Evolutionary conservation across 2,329 filamentous ascomycete genomes (phyloP), one percentile per base, ranked within the genome.

Genomic region (Aspergillus amoenus): DNA sequence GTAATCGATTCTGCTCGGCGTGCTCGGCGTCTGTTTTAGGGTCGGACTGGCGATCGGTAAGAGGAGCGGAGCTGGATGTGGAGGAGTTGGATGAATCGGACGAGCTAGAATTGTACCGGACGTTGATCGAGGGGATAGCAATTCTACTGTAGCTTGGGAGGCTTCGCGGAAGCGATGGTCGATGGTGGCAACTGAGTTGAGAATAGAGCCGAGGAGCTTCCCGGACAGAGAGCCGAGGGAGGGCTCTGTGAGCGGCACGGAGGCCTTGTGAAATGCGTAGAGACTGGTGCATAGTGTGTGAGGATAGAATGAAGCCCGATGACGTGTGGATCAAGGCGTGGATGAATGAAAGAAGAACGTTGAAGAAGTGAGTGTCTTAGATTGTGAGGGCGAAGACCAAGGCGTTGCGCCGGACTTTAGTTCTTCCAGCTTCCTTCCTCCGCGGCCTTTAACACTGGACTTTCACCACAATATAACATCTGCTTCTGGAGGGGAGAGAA

Each of bases 71-170:
- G 56, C 61, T 64, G 51, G 27, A 30, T 30, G 27, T 30, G 27
- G 27, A 30, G 9, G 27, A 30, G 27, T 30, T 9, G 3, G 55
- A 21, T 11, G 46, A 12, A 34, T 27, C 58, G 43, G 67, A 65
- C 39, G 70, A 74, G 57, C 68, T 74, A 40, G 72, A 76, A 55
- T 70, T 75, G 59, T 67, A 58, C 48, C 70, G 69, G 50, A 61
- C 49, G 41, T 34, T 39, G 48, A 60, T 49, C 5, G 60, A 18
- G 58, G 43, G 21, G 53, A 60, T 40, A 43, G 53, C 32, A 41
- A 54, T 48, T 51, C 30, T 27, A 58, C 11, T 18, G 13, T 17
- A 32, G 43, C 27, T 53, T 11, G 18, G 39, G 13, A 45, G 22
- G 3, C 21, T 58, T 34, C 54, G 21, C 22, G 43, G 55, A n/a